A percentile compares a stretch with the other conserved stretches of the same genome.
Evolutionary conservation across 73 alveolate genomes (phyloP).

Genomic region (Paramecium caudatum): DNA sequence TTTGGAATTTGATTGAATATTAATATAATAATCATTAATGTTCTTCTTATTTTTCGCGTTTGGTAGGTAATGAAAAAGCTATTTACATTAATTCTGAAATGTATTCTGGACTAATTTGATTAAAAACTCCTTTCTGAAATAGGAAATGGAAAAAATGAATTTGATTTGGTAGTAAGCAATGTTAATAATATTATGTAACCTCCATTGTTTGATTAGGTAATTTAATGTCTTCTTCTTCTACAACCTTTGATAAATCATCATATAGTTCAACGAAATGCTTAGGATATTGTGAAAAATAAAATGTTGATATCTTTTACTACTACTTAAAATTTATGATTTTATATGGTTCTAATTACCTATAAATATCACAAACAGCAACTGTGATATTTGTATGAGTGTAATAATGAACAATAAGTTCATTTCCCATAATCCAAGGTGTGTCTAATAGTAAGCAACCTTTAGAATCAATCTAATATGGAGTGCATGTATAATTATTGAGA

Average conservation of each 20-base stretch:
- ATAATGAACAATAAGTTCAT: neutral
- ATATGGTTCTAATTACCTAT: constrained; percentile 20
- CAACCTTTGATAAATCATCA: constrained; percentile 7
- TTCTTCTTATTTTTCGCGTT: no score
- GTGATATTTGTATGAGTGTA: constrained; percentile 30
- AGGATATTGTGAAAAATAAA: constrained; percentile 6
- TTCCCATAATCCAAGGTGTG: constrained; percentile 16
- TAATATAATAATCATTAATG: no score
- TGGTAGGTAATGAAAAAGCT: no score
- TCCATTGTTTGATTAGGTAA: constrained; percentile 21
- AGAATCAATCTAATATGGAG: constrained; percentile 7
- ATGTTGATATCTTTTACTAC: constrained; percentile 3
- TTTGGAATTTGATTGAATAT: constrained; percentile 13
- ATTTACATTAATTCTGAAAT: no score
- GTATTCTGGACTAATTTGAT: no score
- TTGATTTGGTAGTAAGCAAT: neutral
- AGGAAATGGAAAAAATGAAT: constrained; percentile 20
- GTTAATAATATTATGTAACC: neutral
- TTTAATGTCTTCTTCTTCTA: constrained; percentile 8
- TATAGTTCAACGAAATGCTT: constrained; percentile 8
- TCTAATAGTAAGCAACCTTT: constrained; percentile 20
- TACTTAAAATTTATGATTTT: constrained; percentile 13
- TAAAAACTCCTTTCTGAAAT: neutral
- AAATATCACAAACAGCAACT: constrained; percentile 29
- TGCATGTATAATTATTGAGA: neutral